Evolutionary conservation across 2,329 filamentous ascomycete species (phyloP).

Genomic region (Pestalotiopsis sp.): DNA sequence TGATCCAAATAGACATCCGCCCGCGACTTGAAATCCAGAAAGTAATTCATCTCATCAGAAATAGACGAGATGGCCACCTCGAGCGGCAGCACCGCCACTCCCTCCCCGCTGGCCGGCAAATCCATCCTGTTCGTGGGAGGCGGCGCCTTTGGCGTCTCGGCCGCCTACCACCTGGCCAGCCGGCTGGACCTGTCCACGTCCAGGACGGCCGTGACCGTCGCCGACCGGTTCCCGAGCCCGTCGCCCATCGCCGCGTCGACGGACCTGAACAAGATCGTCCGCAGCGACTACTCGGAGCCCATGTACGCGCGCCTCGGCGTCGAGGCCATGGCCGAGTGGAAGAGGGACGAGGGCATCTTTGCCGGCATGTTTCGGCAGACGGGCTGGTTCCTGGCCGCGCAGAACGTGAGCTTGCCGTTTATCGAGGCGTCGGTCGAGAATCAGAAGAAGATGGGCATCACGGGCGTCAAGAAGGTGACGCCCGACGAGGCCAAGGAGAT

Average conservation of each 20-base stretch:
- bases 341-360: conserved; percentile 28
- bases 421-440: not conserved
- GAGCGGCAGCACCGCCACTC: not conserved
- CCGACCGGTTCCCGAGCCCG: conserved; percentile 28
- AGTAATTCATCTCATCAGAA: not conserved
- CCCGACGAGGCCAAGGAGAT: conserved; percentile 25
- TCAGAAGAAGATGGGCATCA: not conserved
- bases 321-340: conserved; percentile 32
- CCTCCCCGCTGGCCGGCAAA: not conserved
- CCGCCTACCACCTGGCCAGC: conserved; percentile 32
- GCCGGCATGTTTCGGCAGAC: conserved; percentile 31
- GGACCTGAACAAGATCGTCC: conserved; percentile 41
- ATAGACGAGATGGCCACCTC: no score
- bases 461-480: not conserved
- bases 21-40: no score
- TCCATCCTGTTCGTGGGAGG: conserved; percentile 31
- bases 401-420: conserved; percentile 27
- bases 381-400: conserved; percentile 31
- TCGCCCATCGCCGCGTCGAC: conserved; percentile 28
- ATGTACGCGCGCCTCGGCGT: conserved; percentile 32
- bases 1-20: no score
- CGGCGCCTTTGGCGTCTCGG: conserved; percentile 37
- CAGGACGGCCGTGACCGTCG: conserved; percentile 21
- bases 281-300: conserved; percentile 36
- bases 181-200: conserved; percentile 19